Conservation (phyloP, 2,329 filamentous ascomycete species). For the Malbranchea cinnamomea region DNA sequence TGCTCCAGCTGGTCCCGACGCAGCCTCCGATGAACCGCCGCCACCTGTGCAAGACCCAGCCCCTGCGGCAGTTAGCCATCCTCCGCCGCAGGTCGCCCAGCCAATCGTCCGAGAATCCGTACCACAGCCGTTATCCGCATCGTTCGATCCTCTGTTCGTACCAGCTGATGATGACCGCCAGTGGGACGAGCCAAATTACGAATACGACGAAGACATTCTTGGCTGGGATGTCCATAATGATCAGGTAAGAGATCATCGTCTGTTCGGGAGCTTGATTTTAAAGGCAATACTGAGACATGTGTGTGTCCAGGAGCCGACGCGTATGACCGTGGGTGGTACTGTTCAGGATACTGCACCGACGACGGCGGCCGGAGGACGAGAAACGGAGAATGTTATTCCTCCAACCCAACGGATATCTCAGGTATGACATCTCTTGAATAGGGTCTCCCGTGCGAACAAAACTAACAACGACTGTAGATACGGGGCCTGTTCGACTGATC, state of each 20-base stretch:
- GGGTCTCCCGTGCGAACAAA: neutral
- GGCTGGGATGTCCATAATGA: constrained; percentile 46
- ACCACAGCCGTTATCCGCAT: constrained; percentile 18
- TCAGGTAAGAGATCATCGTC: constrained; percentile 19
- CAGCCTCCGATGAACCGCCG: constrained; percentile 1
- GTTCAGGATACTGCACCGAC: constrained; percentile 22
- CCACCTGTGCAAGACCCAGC: constrained; percentile 13
- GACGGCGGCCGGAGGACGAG: constrained; percentile 7
- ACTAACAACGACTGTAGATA: constrained; percentile 14
- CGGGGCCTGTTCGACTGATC: constrained; percentile 30
- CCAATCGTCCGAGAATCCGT: constrained; percentile 2
- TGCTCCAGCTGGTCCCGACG: constrained; percentile 6
- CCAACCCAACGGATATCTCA: constrained; percentile 36
- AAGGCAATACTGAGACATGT: constrained; percentile 1
- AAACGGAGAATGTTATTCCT: constrained; percentile 16
- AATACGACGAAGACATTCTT: constrained; percentile 43
- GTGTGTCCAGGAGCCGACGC: constrained; percentile 16
- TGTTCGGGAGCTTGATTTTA: constrained; percentile 4
- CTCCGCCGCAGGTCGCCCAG: neutral
- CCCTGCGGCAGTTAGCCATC: neutral
- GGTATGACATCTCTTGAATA: constrained; percentile 16
- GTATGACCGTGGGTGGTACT: constrained; percentile 15
- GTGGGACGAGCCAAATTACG: constrained; percentile 45
- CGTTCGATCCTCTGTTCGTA: constrained; percentile 43
- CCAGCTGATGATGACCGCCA: constrained; percentile 41